phyloP scores from a whole-genome alignment of 73 alveolate genomes.

The Paramecium pentaurelia region DNA sequence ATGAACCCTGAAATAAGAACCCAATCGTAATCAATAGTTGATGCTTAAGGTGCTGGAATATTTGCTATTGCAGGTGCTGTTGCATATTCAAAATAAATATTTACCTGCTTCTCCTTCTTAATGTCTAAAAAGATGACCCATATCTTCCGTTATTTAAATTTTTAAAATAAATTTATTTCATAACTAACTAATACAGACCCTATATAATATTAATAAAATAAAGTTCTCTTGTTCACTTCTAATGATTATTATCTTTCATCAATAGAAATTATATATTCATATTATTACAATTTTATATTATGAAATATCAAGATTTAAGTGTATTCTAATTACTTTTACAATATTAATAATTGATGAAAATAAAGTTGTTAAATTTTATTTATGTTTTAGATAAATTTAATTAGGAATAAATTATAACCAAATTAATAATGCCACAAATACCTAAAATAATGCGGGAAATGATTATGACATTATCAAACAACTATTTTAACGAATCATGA shows the following conservation, averaged over 20 bases:
- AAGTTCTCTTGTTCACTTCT: not conserved
- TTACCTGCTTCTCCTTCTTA: not conserved
- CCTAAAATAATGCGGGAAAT: constrained; percentile 2
- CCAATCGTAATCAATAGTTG: constrained; percentile 13
- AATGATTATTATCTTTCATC: not conserved
- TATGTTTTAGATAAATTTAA: not conserved
- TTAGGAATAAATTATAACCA: not conserved
- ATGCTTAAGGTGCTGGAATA: not conserved
- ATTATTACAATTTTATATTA: not conserved
- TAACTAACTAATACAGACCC: not conserved
- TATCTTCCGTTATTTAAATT: not conserved
- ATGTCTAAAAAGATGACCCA: constrained; percentile 28
- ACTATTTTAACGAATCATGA: not conserved
- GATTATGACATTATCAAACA: not conserved
- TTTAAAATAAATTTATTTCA: constrained; percentile 19
- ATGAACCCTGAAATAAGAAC: constrained; percentile 35
- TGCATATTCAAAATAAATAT: not conserved
- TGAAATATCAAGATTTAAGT: not conserved
- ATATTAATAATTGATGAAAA: not conserved
- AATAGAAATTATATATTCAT: not conserved
- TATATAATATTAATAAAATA: not conserved
- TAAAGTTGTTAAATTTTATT: not conserved
- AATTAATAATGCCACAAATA: not conserved
- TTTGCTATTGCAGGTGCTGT: not conserved
- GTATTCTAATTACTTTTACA: not conserved